Percentiles rank a stretch among this genome's conserved stretches.
Conservation (phyloP, 2,329 filamentous ascomycete genomes). For the Xylaria sp. region DNA sequence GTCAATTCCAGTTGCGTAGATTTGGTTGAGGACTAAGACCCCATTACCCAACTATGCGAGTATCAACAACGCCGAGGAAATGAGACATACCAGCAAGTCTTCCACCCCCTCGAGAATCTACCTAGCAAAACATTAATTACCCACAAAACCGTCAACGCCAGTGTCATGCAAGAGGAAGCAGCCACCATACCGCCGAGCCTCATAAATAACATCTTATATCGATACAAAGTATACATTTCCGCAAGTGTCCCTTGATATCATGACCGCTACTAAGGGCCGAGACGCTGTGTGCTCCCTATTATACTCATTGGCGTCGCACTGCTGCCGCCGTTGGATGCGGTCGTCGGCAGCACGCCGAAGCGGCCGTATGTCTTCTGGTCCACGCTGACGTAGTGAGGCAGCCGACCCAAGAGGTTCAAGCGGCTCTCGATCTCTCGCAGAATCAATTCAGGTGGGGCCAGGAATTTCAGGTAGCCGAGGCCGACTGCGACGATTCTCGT, state of each 20-base stretch:
- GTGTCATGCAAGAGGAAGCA: conserved; percentile 19
- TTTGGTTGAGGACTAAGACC: neutral
- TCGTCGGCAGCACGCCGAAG: conserved; percentile 82
- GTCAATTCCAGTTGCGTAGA: neutral
- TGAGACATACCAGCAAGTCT: neutral
- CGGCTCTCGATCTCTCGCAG: conserved; percentile 89
- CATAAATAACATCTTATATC: conserved; percentile 21
- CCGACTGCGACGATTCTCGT: conserved; percentile 61
- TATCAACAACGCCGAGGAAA: conserved; percentile 5
- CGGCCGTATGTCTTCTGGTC: conserved; percentile 96
- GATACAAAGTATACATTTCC: conserved; percentile 21
- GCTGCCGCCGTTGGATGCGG: conserved; percentile 40
- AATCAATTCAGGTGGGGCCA: conserved; percentile 87
- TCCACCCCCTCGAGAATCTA: neutral
- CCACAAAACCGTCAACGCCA: conserved; percentile 22
- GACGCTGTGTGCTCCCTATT: conserved; percentile 67
- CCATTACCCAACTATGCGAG: neutral
- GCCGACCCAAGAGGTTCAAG: conserved; percentile 78
- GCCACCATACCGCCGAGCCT: neutral
- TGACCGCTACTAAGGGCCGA: conserved; percentile 63
- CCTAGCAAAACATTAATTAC: conserved; percentile 6
- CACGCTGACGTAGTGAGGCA: conserved; percentile 92
- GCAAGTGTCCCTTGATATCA: conserved; percentile 1
- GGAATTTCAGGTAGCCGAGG: conserved; percentile 84
- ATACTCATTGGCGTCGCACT: conserved; percentile 62